Percentiles rank a stretch among this genome's conserved stretches.
These are phyloP conservation scores for Beauveria bassiana DNA, from an alignment of 2,329 filamentous ascomycete species.

Conservation along the genomic window DNA sequence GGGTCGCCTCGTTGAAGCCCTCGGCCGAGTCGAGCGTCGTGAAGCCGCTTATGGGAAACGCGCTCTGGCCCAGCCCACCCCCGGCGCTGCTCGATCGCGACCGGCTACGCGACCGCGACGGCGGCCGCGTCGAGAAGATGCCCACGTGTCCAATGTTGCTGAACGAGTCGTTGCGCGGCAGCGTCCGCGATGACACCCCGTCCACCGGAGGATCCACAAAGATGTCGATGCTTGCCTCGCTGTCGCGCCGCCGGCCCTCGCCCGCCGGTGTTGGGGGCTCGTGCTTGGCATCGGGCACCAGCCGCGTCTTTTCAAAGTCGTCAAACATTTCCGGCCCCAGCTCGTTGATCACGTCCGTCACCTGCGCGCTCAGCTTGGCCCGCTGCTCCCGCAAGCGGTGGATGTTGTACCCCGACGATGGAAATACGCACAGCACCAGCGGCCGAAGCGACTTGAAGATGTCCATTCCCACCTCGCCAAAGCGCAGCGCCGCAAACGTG, in stretches of 20 bases:
- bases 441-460: slow-evolving; percentile 92
- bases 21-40: slow-evolving; percentile 59
- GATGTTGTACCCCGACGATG: slow-evolving; percentile 76
- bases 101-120: slow-evolving; percentile 67
- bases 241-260: slow-evolving; percentile 38
- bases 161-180: slow-evolving; percentile 87
- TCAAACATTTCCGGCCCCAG: slow-evolving; percentile 93
- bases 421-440: slow-evolving; percentile 75
- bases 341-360: slow-evolving; percentile 89
- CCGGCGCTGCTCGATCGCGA: slow-evolving; percentile 64
- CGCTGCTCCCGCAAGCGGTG: slow-evolving; percentile 67
- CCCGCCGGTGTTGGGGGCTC: slow-evolving; percentile 22
- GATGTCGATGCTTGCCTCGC: slow-evolving; percentile 36
- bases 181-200: slow-evolving; percentile 36
- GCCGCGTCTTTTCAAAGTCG: slow-evolving; percentile 77
- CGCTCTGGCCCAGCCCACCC: slow-evolving; percentile 50
- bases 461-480: slow-evolving; percentile 98
- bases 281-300: slow-evolving; percentile 50
- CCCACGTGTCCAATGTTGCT: slow-evolving; percentile 80
- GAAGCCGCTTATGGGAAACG: slow-evolving; percentile 62
- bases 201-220: slow-evolving; percentile 32
- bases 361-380: slow-evolving; percentile 66
- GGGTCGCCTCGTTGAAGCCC: slow-evolving; percentile 73
- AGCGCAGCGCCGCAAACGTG: slow-evolving; percentile 86
- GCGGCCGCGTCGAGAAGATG: slow-evolving; percentile 82